phyloP scores from a whole-genome alignment of 208 protist genomes.

The Novymonas esmeraldas region DNA sequence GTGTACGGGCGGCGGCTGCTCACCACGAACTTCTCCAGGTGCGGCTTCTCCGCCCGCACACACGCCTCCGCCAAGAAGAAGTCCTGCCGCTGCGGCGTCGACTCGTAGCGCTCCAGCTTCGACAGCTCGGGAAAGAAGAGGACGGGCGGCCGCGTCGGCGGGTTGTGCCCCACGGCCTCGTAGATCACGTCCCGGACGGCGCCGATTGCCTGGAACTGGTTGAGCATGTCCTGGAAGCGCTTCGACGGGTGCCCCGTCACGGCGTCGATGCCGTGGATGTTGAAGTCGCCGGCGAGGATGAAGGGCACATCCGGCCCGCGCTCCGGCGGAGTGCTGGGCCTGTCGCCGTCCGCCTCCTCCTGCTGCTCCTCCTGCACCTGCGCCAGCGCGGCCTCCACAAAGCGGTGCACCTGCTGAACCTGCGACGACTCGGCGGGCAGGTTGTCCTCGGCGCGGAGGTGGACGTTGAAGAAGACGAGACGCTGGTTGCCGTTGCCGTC shows the following conservation, averaged over 20 bases:
- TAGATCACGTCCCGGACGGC: slow-evolving; percentile 70
- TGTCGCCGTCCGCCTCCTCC: slow-evolving; percentile 1
- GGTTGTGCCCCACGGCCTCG: slow-evolving; percentile 50
- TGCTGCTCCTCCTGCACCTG: slow-evolving; percentile 43
- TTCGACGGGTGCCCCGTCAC: slow-evolving; percentile 47
- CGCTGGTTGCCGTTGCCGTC: slow-evolving; percentile 29
- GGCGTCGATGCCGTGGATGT: slow-evolving; percentile 77
- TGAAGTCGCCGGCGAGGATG: slow-evolving; percentile 85
- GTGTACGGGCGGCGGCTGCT: slow-evolving; percentile 77
- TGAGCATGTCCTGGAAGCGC: slow-evolving; percentile 60
- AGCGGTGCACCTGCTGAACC: slow-evolving; percentile 75
- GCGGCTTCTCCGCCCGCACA: slow-evolving; percentile 35
- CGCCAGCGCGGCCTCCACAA: slow-evolving; percentile 65
- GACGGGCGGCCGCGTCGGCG: slow-evolving; percentile 73
- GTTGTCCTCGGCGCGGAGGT: slow-evolving; percentile 76
- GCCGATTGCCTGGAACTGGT: slow-evolving; percentile 65
- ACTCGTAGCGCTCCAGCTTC: slow-evolving; percentile 64
- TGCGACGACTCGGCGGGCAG: slow-evolving; percentile 58
- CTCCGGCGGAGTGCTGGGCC: neutral
- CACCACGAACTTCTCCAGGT: slow-evolving; percentile 84
- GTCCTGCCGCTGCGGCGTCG: slow-evolving; percentile 80
- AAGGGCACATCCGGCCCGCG: slow-evolving; percentile 46
- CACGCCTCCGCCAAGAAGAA: slow-evolving; percentile 77
- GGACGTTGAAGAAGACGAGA: slow-evolving; percentile 86
- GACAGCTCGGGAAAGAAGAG: slow-evolving; percentile 86